Conservation (phyloP, 345 rosid genomes). For the thale cress (Arabidopsis thaliana) region TAIR10.1 NC_003074.8:6058001-6058500, state of each 20-base stretch:
- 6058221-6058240: slow-evolving; percentile 76
- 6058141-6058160: slow-evolving; percentile 75
- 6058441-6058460: slow-evolving; percentile 16
- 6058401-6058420: slow-evolving; percentile 19
- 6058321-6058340: slow-evolving; percentile 99
- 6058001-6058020: slow-evolving; percentile 80
- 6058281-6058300: slow-evolving; percentile 88
- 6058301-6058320: slow-evolving; percentile 78
- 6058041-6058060: slow-evolving; percentile 92
- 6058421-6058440: slow-evolving; percentile 1
- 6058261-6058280: slow-evolving; percentile 86
- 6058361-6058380: slow-evolving; percentile 30
- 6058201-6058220: slow-evolving; percentile 81
- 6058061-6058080: slow-evolving; percentile 94
- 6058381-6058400: slow-evolving; percentile 18
- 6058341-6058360: slow-evolving; percentile 45
- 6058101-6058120: slow-evolving; percentile 73
- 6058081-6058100: slow-evolving; percentile 82
- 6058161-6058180: slow-evolving; percentile 86
- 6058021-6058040: slow-evolving; percentile 80
- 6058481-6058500: slow-evolving; percentile 25
- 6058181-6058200: slow-evolving; percentile 72
- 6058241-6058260: slow-evolving; percentile 95
- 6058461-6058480: slow-evolving; percentile 21
- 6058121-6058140: slow-evolving; percentile 86